phyloP scores from a whole-genome alignment of 495 filamentous ascomycete species.

The Daldinia loculata region DNA sequence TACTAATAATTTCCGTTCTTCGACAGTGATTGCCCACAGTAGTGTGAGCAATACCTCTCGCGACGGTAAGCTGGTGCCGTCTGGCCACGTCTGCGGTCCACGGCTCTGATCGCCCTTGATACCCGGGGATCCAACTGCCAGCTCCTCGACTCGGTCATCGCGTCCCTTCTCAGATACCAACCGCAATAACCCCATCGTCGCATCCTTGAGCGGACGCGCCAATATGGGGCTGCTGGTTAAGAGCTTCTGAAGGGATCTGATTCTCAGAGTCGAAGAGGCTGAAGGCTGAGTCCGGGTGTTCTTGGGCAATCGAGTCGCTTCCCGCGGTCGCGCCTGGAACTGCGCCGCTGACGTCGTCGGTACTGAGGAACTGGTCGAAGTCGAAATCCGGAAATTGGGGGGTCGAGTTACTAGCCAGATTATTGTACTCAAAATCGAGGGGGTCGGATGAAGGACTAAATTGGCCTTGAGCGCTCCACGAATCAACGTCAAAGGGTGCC shows the following conservation, averaged over 20 bases:
- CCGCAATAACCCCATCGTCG: conserved; percentile 89
- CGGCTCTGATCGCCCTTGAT: conserved; percentile 52
- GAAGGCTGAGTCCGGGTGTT: conserved; percentile 43
- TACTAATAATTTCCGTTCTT: conserved; percentile 51
- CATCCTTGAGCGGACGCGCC: conserved; percentile 91
- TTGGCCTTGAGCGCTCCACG: conserved; percentile 78
- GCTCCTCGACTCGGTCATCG: conserved; percentile 51
- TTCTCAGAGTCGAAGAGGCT: conserved; percentile 57
- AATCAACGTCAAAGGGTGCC: conserved; percentile 66
- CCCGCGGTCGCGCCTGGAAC: conserved; percentile 49
- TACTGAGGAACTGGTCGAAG: conserved; percentile 63
- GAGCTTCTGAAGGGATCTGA: conserved; percentile 61
- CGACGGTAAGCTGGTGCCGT: conserved; percentile 58
- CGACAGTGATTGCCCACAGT: conserved; percentile 60
- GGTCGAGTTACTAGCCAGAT: conserved; percentile 82
- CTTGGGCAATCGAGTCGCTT: conserved; percentile 46
- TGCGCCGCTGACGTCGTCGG: conserved; percentile 55
- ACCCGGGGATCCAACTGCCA: conserved; percentile 50
- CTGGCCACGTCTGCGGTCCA: conserved; percentile 52
- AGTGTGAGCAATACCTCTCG: conserved; percentile 62
- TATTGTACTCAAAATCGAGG: conserved; percentile 80
- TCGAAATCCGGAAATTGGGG: conserved; percentile 62
- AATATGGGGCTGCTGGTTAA: conserved; percentile 86
- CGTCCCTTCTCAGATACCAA: conserved; percentile 61
- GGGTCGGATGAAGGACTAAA: conserved; percentile 74